Conservation (phyloP, 306 rosid genomes). For the Medicago truncatula region MtrunA17r5.0-ANR NC_053049.1:32970501-32971000, state of each 20-base stretch:
- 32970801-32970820: constrained; percentile 26
- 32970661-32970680: constrained; percentile 94
- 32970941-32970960: background rate
- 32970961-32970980: background rate
- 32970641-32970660: constrained; percentile 89
- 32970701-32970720: constrained; percentile 9
- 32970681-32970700: constrained; percentile 87
- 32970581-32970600: constrained; percentile 99
- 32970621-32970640: constrained; percentile 77
- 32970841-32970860: constrained; percentile 31
- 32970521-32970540: constrained; percentile 27
- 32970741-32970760: constrained; percentile 13
- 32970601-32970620: constrained; percentile 93
- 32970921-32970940: background rate
- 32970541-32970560: constrained; percentile 38
- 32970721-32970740: constrained; percentile 10
- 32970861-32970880: background rate
- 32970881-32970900: constrained; percentile 25
- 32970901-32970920: constrained; percentile 14
- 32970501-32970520: constrained; percentile 21
- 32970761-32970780: constrained; percentile 1
- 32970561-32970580: constrained; percentile 69
- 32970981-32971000: too few relatives aligned
- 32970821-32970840: constrained; percentile 19
- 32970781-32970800: constrained; percentile 4